Percentiles rank a stretch among this genome's conserved stretches.
phyloP scores from a whole-genome alignment of 179 eudicot genomes.

The Camellia oleifera region DNA sequence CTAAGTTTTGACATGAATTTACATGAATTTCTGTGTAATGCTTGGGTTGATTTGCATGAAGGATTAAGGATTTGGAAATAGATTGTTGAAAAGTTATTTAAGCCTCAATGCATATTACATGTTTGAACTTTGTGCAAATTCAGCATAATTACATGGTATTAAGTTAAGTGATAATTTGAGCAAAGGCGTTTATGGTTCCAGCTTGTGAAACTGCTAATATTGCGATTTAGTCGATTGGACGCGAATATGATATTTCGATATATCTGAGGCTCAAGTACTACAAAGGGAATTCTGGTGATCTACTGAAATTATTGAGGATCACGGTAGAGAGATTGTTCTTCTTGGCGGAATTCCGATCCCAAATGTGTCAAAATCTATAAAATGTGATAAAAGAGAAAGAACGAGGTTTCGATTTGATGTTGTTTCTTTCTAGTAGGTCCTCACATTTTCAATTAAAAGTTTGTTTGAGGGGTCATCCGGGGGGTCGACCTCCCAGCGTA shows the following conservation, averaged over 20 bases:
- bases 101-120: not conserved
- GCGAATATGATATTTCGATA: constrained; percentile 75
- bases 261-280: constrained; percentile 86
- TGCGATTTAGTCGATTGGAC: constrained; percentile 79
- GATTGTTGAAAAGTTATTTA: not conserved
- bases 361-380: constrained; percentile 63
- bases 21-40: not conserved
- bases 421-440: constrained; percentile 84
- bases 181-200: constrained; percentile 71
- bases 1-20: not conserved
- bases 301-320: constrained; percentile 70
- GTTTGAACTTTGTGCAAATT: not conserved
- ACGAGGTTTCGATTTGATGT: constrained; percentile 89
- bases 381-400: constrained; percentile 91
- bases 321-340: constrained; percentile 10
- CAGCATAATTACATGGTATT: not conserved
- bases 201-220: constrained; percentile 71
- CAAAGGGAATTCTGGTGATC: constrained; percentile 56
- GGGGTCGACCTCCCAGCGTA: too few relatives aligned
- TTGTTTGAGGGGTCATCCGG: too few relatives aligned
- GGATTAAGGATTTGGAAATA: not conserved
- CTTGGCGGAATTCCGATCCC: not conserved
- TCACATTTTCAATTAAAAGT: too few relatives aligned
- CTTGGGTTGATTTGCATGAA: not conserved
- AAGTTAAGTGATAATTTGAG: constrained; percentile 11